Conservation (phyloP, 352 stramenopile species). For the Pythium myriotylum region DNA sequence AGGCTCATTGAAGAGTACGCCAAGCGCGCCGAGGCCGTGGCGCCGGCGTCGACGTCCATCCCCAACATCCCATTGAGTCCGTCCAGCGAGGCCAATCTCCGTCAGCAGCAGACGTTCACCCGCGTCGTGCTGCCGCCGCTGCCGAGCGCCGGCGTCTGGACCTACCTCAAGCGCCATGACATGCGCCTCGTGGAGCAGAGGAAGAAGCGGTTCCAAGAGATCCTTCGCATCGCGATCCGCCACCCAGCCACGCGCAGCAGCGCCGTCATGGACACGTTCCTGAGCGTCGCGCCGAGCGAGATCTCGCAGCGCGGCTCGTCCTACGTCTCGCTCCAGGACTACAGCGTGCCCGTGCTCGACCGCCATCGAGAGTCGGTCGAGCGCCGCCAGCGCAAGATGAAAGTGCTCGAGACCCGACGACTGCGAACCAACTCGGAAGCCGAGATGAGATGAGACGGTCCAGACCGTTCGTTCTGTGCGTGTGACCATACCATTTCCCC, state of each 20-base stretch:
- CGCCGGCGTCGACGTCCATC: slow-evolving; percentile 22
- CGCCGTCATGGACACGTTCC: slow-evolving; percentile 66
- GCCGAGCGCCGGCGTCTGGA: slow-evolving; percentile 78
- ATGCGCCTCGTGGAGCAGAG: slow-evolving; percentile 77
- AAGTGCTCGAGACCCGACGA: slow-evolving; percentile 64
- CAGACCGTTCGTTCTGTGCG: background rate
- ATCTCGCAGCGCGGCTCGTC: slow-evolving; percentile 51
- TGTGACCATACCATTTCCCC: background rate
- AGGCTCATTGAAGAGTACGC: slow-evolving; percentile 50
- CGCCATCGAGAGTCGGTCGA: slow-evolving; percentile 79
- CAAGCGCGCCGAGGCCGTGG: slow-evolving; percentile 9
- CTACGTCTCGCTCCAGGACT: slow-evolving; percentile 56
- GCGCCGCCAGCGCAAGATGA: slow-evolving; percentile 71
- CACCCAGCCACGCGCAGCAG: slow-evolving; percentile 73
- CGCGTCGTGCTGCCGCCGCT: slow-evolving; percentile 39
- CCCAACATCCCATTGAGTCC: slow-evolving; percentile 33
- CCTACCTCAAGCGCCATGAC: slow-evolving; percentile 83
- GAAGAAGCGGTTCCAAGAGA: slow-evolving; percentile 83
- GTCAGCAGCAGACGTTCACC: slow-evolving; percentile 35
- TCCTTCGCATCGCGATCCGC: slow-evolving; percentile 73
- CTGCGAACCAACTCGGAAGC: slow-evolving; percentile 40
- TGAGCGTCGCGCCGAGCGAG: slow-evolving; percentile 65
- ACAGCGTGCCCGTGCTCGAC: slow-evolving; percentile 77
- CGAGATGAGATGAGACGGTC: slow-evolving; percentile 11
- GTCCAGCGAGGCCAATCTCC: slow-evolving; percentile 28